These are phyloP conservation scores for Rickenella mellea DNA, from an alignment of 768 basidiomycete genomes.

Conservation along the genomic window DNA sequence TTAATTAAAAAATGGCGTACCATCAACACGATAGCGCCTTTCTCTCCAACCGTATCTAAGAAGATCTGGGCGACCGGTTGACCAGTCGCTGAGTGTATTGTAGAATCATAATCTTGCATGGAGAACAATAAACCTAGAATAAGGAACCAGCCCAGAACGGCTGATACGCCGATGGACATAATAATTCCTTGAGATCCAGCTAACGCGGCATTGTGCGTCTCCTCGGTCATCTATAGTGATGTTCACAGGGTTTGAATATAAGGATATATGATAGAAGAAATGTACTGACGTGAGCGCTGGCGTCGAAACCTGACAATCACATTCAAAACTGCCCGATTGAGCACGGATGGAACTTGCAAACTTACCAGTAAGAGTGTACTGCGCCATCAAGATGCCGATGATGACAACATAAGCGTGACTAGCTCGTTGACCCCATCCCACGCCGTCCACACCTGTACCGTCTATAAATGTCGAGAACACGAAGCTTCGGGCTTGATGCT, in stretches of 20 bases:
- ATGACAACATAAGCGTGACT: slow-evolving; percentile 62
- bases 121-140: slow-evolving; percentile 65
- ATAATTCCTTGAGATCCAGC: slow-evolving; percentile 60
- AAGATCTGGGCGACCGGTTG: slow-evolving; percentile 77
- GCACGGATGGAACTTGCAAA: slow-evolving; percentile 5
- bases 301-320: slow-evolving; percentile 69
- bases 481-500: slow-evolving; percentile 55
- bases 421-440: slow-evolving; percentile 60
- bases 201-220: slow-evolving; percentile 62
- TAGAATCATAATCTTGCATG: slow-evolving; percentile 58
- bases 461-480: slow-evolving; percentile 69
- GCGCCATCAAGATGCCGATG: slow-evolving; percentile 66
- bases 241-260: not conserved
- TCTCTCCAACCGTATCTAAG: slow-evolving; percentile 63
- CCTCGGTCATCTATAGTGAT: slow-evolving; percentile 56
- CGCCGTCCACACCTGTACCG: slow-evolving; percentile 41
- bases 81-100: slow-evolving; percentile 42
- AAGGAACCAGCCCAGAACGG: slow-evolving; percentile 68
- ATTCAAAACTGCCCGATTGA: too few species aligned
- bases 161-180: slow-evolving; percentile 64
- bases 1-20: slow-evolving; percentile 20
- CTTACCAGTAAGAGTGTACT: slow-evolving; percentile 64
- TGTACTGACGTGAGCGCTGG: slow-evolving; percentile 51
- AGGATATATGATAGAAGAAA: not conserved
- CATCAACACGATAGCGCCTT: slow-evolving; percentile 69